Conservation (phyloP, 306 rosid species). For the barrel medic (Medicago truncatula) region DNA sequence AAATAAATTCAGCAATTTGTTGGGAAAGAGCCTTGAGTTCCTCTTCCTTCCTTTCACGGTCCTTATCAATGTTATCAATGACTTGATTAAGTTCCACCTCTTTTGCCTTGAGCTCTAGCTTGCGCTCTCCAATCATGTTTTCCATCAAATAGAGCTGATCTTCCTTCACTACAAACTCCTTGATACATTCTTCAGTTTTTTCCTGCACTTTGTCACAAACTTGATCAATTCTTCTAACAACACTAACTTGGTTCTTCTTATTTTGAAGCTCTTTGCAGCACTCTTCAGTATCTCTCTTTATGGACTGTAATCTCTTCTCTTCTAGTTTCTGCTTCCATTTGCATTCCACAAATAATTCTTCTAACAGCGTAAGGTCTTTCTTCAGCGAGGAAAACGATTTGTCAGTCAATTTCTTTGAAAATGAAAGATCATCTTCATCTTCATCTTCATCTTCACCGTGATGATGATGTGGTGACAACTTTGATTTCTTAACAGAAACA, state of each 20-base stretch:
- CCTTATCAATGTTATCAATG: background rate
- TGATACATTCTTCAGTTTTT: background rate
- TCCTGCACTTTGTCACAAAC: background rate
- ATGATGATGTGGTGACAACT: no score
- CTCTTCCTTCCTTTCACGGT: no score
- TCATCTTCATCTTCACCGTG: background rate
- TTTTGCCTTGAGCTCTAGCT: background rate
- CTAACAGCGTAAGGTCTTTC: background rate
- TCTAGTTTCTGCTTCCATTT: background rate
- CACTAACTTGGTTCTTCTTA: slow-evolving; percentile 21
- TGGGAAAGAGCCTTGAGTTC: no score
- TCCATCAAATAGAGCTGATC: background rate
- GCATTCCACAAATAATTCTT: slow-evolving; percentile 13
- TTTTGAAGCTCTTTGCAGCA: slow-evolving; percentile 42
- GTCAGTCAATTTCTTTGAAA: background rate
- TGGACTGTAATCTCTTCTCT: slow-evolving; percentile 38
- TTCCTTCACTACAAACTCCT: background rate
- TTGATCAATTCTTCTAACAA: background rate
- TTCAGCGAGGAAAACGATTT: background rate
- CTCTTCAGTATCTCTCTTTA: slow-evolving; percentile 33
- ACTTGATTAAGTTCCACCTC: background rate
- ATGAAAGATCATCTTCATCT: background rate
- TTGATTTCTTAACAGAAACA: background rate
- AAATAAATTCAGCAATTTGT: no score
- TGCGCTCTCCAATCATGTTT: background rate